Evolutionary conservation across 495 filamentous ascomycete genomes (phyloP).

Genomic region (Sordaria brevicollis): DNA sequence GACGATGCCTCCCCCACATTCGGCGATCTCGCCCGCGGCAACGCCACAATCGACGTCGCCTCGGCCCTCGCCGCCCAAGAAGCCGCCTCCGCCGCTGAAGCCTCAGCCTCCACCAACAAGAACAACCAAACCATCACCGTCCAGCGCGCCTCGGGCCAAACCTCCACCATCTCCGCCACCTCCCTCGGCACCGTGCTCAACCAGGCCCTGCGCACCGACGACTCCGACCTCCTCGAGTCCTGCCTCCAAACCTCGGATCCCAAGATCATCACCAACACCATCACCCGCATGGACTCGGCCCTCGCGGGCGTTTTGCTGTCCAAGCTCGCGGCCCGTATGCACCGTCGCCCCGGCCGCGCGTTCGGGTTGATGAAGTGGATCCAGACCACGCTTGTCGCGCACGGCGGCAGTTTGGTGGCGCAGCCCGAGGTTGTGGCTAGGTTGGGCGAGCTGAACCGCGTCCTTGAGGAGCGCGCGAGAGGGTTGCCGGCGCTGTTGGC

Average conservation of each 20-base stretch:
- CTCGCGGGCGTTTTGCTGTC: conserved; percentile 68
- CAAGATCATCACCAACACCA: conserved; percentile 69
- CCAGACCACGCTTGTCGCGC: conserved; percentile 88
- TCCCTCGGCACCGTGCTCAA: conserved; percentile 84
- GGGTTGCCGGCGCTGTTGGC: conserved; percentile 72
- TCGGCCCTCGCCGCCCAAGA: conserved; percentile 40
- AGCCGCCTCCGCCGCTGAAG: conserved; percentile 10
- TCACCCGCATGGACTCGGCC: conserved; percentile 77
- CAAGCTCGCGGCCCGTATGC: conserved; percentile 77
- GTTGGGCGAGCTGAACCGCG: conserved; percentile 65
- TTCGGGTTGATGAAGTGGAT: conserved; percentile 92
- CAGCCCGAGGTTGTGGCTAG: conserved; percentile 69
- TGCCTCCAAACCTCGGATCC: conserved; percentile 74
- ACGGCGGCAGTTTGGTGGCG: conserved; percentile 81
- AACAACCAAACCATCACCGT: conserved; percentile 17
- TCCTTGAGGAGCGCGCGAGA: conserved; percentile 74
- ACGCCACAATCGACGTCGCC: conserved; percentile 69
- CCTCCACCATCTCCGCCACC: conserved; percentile 57
- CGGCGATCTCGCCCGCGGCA: conserved; percentile 72
- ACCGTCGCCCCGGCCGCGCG: conserved; percentile 77
- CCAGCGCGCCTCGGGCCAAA: conserved; percentile 29
- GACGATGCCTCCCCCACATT: conserved; percentile 45
- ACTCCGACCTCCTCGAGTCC: conserved; percentile 76
- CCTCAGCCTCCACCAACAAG: background rate
- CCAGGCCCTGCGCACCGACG: conserved; percentile 87